phyloP scores from a whole-genome alignment of 2,329 filamentous ascomycete species.

The Hypoxylon sp. region DNA sequence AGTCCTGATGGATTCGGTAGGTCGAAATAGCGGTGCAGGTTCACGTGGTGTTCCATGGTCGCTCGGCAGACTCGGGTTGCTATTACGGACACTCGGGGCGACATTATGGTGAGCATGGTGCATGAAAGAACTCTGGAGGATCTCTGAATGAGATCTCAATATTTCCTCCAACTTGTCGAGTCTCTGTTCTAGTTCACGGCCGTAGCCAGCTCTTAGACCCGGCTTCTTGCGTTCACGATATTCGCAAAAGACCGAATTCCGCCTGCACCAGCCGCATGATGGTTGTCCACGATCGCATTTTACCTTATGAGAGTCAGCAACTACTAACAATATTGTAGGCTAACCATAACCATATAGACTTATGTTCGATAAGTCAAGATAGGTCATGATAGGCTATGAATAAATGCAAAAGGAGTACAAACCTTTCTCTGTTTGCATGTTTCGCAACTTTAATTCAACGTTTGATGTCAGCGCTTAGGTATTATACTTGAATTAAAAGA shows the following conservation, averaged over 20 bases:
- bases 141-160: conserved; percentile 75
- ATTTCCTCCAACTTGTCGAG: conserved; percentile 79
- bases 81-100: conserved; percentile 63
- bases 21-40: conserved; percentile 62
- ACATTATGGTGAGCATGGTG: conserved; percentile 55
- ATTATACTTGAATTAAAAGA: conserved; percentile 21
- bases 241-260: conserved; percentile 74
- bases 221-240: conserved; percentile 80
- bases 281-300: conserved; percentile 84
- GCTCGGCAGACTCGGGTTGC: conserved; percentile 66
- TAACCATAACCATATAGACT: background rate
- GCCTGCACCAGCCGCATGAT: conserved; percentile 76
- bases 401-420: conserved; percentile 41
- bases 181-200: conserved; percentile 79
- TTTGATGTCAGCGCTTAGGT: conserved; percentile 55
- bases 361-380: background rate
- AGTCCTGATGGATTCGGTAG: conserved; percentile 65
- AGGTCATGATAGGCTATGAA: background rate
- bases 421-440: conserved; percentile 87
- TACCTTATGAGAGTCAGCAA: conserved; percentile 61
- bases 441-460: conserved; percentile 71
- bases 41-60: conserved; percentile 71
- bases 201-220: conserved; percentile 76
- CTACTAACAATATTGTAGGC: conserved; percentile 21
- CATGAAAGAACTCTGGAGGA: conserved; percentile 71